Evolutionary conservation across 805 yeast genomes (phyloP).

Genomic region (Kodamaea kakaduensis): DNA sequence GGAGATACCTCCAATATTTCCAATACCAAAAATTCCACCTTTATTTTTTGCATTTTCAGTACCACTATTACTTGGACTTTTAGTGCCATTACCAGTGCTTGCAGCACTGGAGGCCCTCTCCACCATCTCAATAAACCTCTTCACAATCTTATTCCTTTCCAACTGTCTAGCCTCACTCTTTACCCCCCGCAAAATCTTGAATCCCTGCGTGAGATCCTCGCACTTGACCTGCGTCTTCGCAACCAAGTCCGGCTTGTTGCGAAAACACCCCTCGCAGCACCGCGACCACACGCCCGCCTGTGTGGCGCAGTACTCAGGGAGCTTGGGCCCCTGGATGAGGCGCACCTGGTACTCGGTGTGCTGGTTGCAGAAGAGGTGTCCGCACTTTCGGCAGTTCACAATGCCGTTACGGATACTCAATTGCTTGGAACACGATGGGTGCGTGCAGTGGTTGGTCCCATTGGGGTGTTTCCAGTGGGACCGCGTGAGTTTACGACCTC

Average conservation of each 20-base stretch:
- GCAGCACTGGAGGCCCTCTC: too few species aligned
- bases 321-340: conserved; percentile 49
- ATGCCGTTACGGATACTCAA: conserved; percentile 52
- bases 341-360: conserved; percentile 58
- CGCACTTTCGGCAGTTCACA: conserved; percentile 76
- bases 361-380: conserved; percentile 59
- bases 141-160: conserved; percentile 50
- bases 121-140: conserved; percentile 50
- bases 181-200: conserved; percentile 36
- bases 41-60: conserved; percentile 8
- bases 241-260: conserved; percentile 48
- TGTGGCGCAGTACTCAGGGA: conserved; percentile 29
- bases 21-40: too few species aligned
- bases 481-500: conserved; percentile 31
- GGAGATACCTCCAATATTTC: too few species aligned
- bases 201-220: conserved; percentile 45
- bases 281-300: conserved; percentile 60
- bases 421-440: conserved; percentile 35
- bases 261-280: conserved; percentile 64
- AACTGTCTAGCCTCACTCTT: conserved; percentile 49
- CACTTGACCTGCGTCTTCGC: conserved; percentile 38
- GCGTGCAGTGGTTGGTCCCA: conserved; percentile 37
- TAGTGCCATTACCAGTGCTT: too few species aligned
- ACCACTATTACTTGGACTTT: too few species aligned
- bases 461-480: conserved; percentile 57